Evolutionary conservation across 1,284 basidiomycete species (phyloP).

Genomic region (Irpex lacteus): DNA sequence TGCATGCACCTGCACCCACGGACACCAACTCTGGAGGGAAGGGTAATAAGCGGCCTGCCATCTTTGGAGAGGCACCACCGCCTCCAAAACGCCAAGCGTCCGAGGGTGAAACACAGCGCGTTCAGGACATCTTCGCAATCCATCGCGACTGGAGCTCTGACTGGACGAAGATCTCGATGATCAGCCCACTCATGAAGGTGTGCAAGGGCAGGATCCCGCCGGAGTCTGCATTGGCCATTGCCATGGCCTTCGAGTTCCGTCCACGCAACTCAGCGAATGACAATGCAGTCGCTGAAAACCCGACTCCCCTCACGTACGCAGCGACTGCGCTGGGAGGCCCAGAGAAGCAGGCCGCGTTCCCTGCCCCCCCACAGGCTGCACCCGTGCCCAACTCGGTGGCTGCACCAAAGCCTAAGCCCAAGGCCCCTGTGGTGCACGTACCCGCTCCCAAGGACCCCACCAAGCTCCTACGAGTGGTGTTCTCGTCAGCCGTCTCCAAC

Average conservation of each 20-base stretch:
- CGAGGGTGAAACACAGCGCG: neutral
- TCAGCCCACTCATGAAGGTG: constrained; percentile 5
- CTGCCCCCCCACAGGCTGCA: neutral
- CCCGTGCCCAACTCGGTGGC: neutral
- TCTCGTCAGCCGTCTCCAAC: constrained; percentile 1
- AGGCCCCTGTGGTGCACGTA: constrained; percentile 5
- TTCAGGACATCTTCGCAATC: neutral
- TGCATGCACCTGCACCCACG: no score
- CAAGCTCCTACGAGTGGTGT: constrained; percentile 1
- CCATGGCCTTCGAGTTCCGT: constrained; percentile 4
- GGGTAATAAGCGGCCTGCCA: neutral
- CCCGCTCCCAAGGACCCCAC: neutral
- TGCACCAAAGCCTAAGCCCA: neutral
- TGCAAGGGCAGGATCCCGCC: constrained; percentile 3
- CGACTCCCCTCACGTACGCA: neutral
- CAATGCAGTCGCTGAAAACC: neutral
- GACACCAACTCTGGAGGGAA: no score
- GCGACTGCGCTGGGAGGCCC: neutral
- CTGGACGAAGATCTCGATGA: neutral
- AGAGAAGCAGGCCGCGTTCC: neutral
- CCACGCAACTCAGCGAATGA: neutral
- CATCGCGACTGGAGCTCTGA: constrained; percentile 1
- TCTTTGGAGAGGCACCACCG: neutral
- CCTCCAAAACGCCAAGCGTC: constrained; percentile 5
- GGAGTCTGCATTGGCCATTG: constrained; percentile 1